Percentiles rank a stretch among this genome's conserved stretches.
Conservation (phyloP, 805 yeast species). For the Saccharomycopsis fodiens region DNA sequence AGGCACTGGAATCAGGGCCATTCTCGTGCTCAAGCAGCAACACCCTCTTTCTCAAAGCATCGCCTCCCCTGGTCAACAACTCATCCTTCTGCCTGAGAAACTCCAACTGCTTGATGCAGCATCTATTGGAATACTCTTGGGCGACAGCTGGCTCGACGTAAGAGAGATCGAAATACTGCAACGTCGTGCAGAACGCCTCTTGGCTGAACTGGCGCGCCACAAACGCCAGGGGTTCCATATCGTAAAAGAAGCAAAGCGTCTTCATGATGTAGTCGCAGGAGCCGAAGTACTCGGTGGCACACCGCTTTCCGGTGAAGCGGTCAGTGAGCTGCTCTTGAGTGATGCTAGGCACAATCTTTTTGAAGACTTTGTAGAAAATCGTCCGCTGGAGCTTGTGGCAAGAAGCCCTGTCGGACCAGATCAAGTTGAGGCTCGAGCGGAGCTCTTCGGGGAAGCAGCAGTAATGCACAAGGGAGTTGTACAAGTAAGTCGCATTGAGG, state of each 20-base stretch:
- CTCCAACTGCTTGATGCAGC: conserved; percentile 4
- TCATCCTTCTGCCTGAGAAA: conserved; percentile 12
- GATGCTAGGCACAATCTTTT: conserved; percentile 8
- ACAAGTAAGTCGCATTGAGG: conserved; percentile 6
- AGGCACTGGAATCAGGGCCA: not conserved
- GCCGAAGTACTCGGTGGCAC: not conserved
- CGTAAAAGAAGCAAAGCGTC: conserved; percentile 9
- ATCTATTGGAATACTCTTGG: conserved; percentile 5
- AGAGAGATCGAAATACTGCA: conserved; percentile 7
- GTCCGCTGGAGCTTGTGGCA: conserved; percentile 6
- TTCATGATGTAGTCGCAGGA: not conserved
- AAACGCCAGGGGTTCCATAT: conserved; percentile 2
- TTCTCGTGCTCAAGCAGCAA: not conserved
- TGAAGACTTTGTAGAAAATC: conserved; percentile 11
- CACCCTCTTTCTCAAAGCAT: too few relatives aligned
- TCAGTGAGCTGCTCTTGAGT: not conserved
- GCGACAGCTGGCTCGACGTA: not conserved
- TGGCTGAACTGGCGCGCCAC: not conserved
- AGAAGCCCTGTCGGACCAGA: conserved; percentile 15
- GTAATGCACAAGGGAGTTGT: conserved; percentile 17
- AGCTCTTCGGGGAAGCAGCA: conserved; percentile 12
- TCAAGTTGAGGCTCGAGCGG: not conserved
- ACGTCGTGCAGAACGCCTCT: conserved; percentile 2
- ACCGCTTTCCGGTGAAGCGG: not conserved
- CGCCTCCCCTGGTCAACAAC: conserved; percentile 1